phyloP scores from a whole-genome alignment of 2,329 filamentous ascomycete species.

The Clarireedia homoeocarpa region DNA sequence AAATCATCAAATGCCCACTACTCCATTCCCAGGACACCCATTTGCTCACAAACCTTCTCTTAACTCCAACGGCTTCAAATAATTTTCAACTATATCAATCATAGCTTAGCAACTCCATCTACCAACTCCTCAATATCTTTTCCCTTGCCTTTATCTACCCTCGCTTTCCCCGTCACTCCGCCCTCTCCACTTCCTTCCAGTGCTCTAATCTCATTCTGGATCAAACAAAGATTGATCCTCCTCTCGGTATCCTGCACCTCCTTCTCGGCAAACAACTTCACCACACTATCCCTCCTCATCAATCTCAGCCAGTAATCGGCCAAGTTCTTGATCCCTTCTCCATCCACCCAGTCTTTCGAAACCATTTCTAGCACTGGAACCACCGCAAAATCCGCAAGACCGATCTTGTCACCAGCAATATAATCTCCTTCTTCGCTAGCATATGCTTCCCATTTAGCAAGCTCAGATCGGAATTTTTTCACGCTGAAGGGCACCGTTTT shows the following conservation, averaged over 20 bases:
- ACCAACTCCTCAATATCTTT: slow-evolving; percentile 1
- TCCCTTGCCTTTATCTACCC: neutral
- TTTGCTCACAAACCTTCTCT: neutral
- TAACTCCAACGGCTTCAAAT: neutral
- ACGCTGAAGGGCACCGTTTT: slow-evolving; percentile 15
- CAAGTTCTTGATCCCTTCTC: slow-evolving; percentile 26
- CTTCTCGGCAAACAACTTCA: slow-evolving; percentile 11
- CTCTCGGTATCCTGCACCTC: neutral
- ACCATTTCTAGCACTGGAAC: slow-evolving; percentile 48
- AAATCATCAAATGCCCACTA: too few relatives aligned
- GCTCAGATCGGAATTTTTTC: slow-evolving; percentile 24
- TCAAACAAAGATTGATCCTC: neutral
- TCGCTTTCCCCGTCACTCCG: neutral
- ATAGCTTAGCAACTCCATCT: neutral
- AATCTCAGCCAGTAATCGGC: slow-evolving; percentile 17
- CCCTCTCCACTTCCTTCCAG: neutral
- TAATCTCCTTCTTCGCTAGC: slow-evolving; percentile 28
- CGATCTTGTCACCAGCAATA: slow-evolving; percentile 36
- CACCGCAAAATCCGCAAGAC: slow-evolving; percentile 47
- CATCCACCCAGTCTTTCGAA: slow-evolving; percentile 29
- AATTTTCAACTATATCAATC: neutral
- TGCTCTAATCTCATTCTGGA: neutral
- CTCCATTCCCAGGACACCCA: neutral
- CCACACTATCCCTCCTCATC: slow-evolving; percentile 14
- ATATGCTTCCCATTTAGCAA: slow-evolving; percentile 21